phyloP scores from a whole-genome alignment of 2,329 filamentous ascomycete genomes.

The Colletotrichum costaricense region DNA sequence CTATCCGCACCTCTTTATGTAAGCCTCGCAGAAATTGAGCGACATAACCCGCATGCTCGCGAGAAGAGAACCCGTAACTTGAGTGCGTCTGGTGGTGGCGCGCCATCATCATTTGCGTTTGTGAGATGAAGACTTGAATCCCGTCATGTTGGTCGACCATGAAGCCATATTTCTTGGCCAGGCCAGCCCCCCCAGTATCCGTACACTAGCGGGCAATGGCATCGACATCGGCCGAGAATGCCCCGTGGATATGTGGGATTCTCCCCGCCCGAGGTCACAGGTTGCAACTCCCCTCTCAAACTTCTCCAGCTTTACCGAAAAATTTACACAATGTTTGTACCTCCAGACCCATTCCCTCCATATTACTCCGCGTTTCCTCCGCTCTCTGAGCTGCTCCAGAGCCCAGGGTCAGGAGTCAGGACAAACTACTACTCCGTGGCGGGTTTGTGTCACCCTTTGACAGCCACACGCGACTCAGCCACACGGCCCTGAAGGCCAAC shows the following conservation, averaged over 20 bases:
- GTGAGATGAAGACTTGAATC: no score
- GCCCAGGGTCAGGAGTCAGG: no score
- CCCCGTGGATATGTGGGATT: background rate
- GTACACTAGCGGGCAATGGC: background rate
- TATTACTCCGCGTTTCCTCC: slow-evolving; percentile 21
- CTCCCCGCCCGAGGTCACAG: background rate
- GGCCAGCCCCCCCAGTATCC: background rate
- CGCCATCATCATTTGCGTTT: no score
- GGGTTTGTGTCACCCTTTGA: no score
- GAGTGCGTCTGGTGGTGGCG: no score
- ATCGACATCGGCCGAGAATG: background rate
- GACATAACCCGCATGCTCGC: no score
- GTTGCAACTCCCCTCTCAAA: background rate
- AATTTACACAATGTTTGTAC: background rate
- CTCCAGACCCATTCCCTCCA: background rate
- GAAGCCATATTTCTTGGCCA: background rate
- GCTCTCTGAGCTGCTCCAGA: background rate
- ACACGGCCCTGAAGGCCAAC: no score
- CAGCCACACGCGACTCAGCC: no score
- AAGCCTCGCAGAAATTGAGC: no score
- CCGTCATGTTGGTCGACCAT: background rate
- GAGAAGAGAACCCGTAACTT: no score
- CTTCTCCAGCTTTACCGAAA: background rate
- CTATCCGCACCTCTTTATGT: no score
- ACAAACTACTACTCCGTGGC: no score